A percentile compares a stretch with the other conserved stretches of the same genome.
Conservation (phyloP, 768 basidiomycete species). For the Tubosaeta sp. region DNA sequence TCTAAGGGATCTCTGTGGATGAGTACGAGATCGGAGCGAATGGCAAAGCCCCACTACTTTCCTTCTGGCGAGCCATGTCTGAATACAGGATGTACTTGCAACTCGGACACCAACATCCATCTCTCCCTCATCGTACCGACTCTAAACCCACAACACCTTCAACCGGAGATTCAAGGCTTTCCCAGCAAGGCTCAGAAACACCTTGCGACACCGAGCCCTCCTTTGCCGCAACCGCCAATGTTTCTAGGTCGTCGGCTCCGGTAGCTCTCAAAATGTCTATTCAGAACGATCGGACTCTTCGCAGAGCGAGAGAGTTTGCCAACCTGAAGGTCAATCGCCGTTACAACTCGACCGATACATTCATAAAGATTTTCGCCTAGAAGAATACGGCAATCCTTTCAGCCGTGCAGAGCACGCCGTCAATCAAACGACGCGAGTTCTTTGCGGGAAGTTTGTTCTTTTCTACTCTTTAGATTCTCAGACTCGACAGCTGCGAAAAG, state of each 20-base stretch:
- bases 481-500: conserved; percentile 5
- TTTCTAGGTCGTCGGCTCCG: not conserved
- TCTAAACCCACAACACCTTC: not conserved
- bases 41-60: not conserved
- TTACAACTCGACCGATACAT: too few relatives aligned
- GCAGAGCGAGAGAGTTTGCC: not conserved
- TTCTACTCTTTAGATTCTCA: not conserved
- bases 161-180: not conserved
- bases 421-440: not conserved
- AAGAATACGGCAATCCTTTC: conserved; percentile 1
- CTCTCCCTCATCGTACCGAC: not conserved
- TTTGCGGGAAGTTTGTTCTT: not conserved
- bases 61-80: not conserved
- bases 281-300: not conserved
- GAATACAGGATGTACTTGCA: not conserved
- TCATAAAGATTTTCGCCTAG: too few relatives aligned
- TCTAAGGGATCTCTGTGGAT: conserved; percentile 8
- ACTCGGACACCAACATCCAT: not conserved
- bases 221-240: not conserved
- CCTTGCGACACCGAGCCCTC: not conserved
- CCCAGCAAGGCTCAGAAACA: too few relatives aligned
- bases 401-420: not conserved
- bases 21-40: conserved; percentile 1
- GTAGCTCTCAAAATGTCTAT: not conserved
- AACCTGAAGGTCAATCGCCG: not conserved